These are phyloP conservation scores for Scedosporium boydii DNA, from an alignment of 2,329 filamentous ascomycete genomes.

Conservation along the genomic window DNA sequence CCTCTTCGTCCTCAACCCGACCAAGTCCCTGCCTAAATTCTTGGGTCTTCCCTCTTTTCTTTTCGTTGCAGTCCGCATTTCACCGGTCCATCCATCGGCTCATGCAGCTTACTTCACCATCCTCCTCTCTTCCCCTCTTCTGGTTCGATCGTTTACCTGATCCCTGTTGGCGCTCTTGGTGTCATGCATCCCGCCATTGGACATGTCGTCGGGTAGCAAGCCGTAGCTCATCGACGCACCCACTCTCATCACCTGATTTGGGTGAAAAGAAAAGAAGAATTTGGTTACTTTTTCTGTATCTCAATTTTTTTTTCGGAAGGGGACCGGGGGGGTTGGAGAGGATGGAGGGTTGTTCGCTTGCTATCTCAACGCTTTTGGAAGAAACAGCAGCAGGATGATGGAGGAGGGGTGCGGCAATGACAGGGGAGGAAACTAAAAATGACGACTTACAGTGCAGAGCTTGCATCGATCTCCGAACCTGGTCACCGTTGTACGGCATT, in stretches of 20 bases:
- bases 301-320: neutral
- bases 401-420: neutral
- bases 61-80: neutral
- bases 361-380: neutral
- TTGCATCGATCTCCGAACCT: slow-evolving; percentile 27
- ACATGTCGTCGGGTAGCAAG: slow-evolving; percentile 1
- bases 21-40: no score
- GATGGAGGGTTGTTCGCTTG: neutral
- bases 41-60: neutral
- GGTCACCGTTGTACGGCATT: slow-evolving; percentile 25
- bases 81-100: neutral
- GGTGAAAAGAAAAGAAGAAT: neutral
- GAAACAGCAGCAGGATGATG: neutral
- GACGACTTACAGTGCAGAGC: slow-evolving; percentile 21
- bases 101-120: slow-evolving; percentile 1
- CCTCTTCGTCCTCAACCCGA: neutral
- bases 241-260: slow-evolving; percentile 9
- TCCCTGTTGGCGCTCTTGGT: neutral
- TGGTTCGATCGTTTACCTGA: neutral
- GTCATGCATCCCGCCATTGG: neutral
- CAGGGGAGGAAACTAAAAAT: neutral
- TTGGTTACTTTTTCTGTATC: neutral
- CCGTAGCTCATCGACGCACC: slow-evolving; percentile 5
- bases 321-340: neutral
- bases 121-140: neutral